Evolutionary conservation across 306 rosid genomes (phyloP).

Genomic region (Crataegus laevigata): DNA sequence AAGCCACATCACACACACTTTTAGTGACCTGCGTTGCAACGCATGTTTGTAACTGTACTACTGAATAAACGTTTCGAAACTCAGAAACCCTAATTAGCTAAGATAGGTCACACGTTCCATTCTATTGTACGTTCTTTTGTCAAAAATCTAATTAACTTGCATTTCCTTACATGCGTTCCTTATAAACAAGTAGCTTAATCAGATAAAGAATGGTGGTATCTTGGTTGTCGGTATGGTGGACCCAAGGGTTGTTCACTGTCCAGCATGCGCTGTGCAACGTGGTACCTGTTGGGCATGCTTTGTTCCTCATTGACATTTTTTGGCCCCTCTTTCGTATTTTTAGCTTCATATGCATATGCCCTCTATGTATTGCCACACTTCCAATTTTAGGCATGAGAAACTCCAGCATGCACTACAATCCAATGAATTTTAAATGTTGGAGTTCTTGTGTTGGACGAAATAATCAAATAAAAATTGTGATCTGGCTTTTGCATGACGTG

Average conservation of each 20-base stretch:
- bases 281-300: conserved; percentile 67
- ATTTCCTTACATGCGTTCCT: neutral
- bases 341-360: conserved; percentile 4
- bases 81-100: no score
- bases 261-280: conserved; percentile 70
- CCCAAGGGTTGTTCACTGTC: conserved; percentile 50
- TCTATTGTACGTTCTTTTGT: no score
- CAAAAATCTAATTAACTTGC: neutral
- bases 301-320: conserved; percentile 23
- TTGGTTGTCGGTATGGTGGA: conserved; percentile 52
- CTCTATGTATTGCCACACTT: neutral
- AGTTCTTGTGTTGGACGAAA: neutral
- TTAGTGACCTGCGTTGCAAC: neutral
- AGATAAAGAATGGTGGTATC: neutral
- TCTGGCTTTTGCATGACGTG: neutral
- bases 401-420: neutral
- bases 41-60: neutral
- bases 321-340: conserved; percentile 23
- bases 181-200: neutral
- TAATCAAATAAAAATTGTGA: neutral
- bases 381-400: neutral
- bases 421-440: neutral
- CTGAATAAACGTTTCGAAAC: no score
- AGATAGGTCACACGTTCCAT: neutral
- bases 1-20: no score